Evolutionary conservation across 768 basidiomycete genomes (phyloP).

Genomic region (Mycena epipterygia): DNA sequence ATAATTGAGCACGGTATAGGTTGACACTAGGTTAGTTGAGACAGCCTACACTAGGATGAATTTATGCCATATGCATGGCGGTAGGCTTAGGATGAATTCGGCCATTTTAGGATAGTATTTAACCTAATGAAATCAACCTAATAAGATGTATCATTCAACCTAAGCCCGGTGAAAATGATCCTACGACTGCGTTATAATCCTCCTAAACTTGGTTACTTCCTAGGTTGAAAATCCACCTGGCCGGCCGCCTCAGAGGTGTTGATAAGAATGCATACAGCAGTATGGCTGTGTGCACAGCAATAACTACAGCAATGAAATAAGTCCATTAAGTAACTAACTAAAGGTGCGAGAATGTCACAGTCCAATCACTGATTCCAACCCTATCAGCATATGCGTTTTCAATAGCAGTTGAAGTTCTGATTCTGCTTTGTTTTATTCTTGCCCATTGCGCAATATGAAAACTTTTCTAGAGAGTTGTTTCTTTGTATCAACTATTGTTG

Average conservation of each 20-base stretch:
- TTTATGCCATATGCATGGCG: not conserved
- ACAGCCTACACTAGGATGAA: not conserved
- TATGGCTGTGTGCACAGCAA: too few relatives aligned
- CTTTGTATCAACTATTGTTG: too few relatives aligned
- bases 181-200: not conserved
- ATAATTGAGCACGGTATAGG: not conserved
- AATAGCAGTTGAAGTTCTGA: too few relatives aligned
- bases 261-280: too few relatives aligned
- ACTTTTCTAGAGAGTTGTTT: too few relatives aligned
- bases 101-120: not conserved
- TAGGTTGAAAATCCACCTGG: constrained; percentile 1
- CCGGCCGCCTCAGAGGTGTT: not conserved
- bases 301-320: too few relatives aligned
- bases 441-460: too few relatives aligned
- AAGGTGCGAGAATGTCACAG: too few relatives aligned
- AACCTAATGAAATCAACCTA: constrained; percentile 1
- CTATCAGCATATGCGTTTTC: too few relatives aligned
- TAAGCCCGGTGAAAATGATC: constrained; percentile 1
- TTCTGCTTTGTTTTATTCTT: too few relatives aligned
- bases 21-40: not conserved
- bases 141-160: not conserved
- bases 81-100: not conserved
- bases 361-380: too few relatives aligned
- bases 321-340: too few relatives aligned
- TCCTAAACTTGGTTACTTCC: not conserved